Evolutionary conservation across 495 filamentous ascomycete species (phyloP), one percentile per base, ranked within the genome.

Genomic region (Jackrogersella minutella): DNA sequence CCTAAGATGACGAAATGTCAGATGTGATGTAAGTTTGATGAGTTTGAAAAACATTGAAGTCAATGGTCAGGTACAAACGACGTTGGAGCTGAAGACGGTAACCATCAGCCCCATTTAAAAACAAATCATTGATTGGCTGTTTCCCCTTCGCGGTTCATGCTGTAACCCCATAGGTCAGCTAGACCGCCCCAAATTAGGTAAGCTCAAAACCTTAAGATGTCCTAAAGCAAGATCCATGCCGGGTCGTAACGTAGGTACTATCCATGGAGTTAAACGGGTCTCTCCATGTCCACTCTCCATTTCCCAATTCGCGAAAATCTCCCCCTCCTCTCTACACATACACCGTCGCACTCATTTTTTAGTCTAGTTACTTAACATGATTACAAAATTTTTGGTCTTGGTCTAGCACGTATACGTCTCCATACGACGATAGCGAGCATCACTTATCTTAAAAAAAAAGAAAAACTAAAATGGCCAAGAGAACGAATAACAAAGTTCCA

Each of bases 391-490:
- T 26, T 49, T 31, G 13, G 30, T 31, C 44, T 49, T 49, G 44
- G 44, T 30, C 31, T 31, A 49, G 14, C 24, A 31, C 44, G 22
- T 47, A 16, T 31, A 14, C 1, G 5, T 26, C n/a, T 28, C 10
- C 8, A 9, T 37, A 37, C 16, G 33, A 0, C 1, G 4, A 11
- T 4, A 9, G n/a, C 14, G 11, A 11, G n/a, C 14, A 56, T 14
- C 14, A 6, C 2, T 41, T 59, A 24, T 34, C 34, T 28, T n/a
- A n/a, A n/a, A n/a, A n/a, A n/a, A n/a, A n/a, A n/a, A n/a, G n/a
- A n/a, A 55, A 14, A 34, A 17, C 19, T 26, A 76, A 65, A 62
- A 89, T 89, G 83, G 85, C 82, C 58, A 82, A 80, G 67, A 83
- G 79, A 58, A 77, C 76, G 47, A 77, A 76, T 57, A 69, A 71